Evolutionary conservation across 192 early-diverging fungal genomes (phyloP).

Genomic region (Rhizoclosmatium sp.): DNA sequence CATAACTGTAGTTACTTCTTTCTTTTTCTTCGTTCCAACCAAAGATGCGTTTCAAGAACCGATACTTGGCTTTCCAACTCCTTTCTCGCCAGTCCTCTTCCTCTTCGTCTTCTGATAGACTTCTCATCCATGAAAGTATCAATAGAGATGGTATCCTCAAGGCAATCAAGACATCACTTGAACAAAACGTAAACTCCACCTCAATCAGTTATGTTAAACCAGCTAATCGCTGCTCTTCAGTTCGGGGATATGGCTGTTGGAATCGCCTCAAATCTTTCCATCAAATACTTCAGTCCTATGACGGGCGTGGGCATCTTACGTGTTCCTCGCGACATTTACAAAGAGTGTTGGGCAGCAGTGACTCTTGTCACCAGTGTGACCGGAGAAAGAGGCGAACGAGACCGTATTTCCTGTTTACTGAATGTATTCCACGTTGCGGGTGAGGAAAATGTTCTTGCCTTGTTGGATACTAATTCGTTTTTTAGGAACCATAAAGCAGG

Average conservation of each 20-base stretch:
- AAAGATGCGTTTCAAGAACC: slow-evolving; percentile 47
- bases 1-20: not conserved
- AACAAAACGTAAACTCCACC: not conserved
- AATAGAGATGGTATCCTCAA: not conserved
- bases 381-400: not conserved
- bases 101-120: not conserved
- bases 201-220: too few species aligned
- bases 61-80: slow-evolving; percentile 43
- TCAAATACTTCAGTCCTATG: slow-evolving; percentile 48
- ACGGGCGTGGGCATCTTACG: slow-evolving; percentile 48
- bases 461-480: not conserved
- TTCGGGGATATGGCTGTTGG: not conserved
- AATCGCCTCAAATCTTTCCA: not conserved
- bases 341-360: slow-evolving; percentile 43
- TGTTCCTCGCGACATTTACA: slow-evolving; percentile 35
- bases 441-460: not conserved
- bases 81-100: not conserved
- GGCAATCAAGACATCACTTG: not conserved
- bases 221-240: too few species aligned
- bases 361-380: slow-evolving; percentile 34
- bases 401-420: slow-evolving; percentile 27
- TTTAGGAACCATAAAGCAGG: slow-evolving; percentile 35
- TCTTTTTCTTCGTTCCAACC: not conserved
- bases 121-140: slow-evolving; percentile 1
- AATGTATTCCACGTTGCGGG: slow-evolving; percentile 40